Evolutionary conservation across 495 filamentous ascomycete genomes (phyloP), one percentile per base, ranked within the genome.

Genomic region (Aspergillus coremiiformis): DNA sequence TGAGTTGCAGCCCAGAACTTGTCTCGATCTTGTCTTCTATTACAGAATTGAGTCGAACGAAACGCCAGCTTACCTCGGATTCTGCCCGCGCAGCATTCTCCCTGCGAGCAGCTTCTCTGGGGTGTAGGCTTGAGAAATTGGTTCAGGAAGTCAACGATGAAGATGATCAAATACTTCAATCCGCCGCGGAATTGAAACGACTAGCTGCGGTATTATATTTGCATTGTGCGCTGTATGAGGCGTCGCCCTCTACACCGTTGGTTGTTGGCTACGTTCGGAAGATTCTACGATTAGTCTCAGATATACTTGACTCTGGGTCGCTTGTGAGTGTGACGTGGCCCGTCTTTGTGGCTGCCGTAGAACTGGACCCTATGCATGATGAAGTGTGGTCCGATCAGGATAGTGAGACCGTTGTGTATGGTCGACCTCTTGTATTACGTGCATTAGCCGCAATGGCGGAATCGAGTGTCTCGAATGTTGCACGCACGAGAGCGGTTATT

Each of bases 311-410:
- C 17, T 58, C 58, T 11, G 64, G 63, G 8, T 54, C 57, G 7
- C 39, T 63, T 12, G 61, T 64, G 22, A 68, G 65, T 48, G 61
- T 73, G 35, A 66, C 68, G 29, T 75, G 69, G 68, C 71, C 72
- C n/a, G 55, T 75, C 1, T 75, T 75, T 50, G 72, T 75, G 39
- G 72, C 69, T 3, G 70, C 69, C 3, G 68, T 74, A 10, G 72
- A 75, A 39, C 60, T 75, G 1, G 68, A 75, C 26, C 70, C 72
- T 3, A 49, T 63, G 2, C 58, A 66, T 12, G 71, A 75, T 42
- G 66, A 73, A 39, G 44, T 72, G 6, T 72, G 65, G 61, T 56
- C 49, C 1, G 60, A 61, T n/a, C n/a, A n/a, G n/a, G n/a, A n/a
- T n/a, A 54, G 48, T 7, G 48, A 56, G 3, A 33, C 56, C 0